Evolutionary conservation across 2,329 filamentous ascomycete genomes (phyloP), one percentile per base, ranked within the genome.

Genomic region (Metarhizium rileyi): DNA sequence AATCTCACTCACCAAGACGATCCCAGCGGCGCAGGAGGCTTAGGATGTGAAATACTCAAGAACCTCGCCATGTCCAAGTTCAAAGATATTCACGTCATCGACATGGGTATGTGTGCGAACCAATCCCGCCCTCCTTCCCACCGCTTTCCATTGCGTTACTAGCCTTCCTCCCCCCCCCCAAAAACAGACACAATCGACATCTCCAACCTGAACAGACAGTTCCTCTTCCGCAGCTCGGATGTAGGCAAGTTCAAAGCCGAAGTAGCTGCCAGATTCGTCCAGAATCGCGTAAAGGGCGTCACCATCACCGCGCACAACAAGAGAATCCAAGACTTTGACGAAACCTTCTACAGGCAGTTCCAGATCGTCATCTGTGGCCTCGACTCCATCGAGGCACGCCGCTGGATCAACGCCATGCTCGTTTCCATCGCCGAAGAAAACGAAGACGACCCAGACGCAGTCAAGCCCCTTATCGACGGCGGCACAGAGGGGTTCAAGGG

Each of bases 401-500:
- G 93, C 52, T 98, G 94, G 94, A 98, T 98, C 68, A 98, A 98
- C 65, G 85, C 90, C 47, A 96, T 86, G 18, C 75, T 98, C 3
- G 84, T 97, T 25, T 84, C 85, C 51, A 89, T 98, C 78, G 88
- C 95, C 5, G 90, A 96, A 61, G 76, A 79, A 52, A 60, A 62
- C 22, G 83, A 89, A 6, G 81, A 91, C 55, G 81, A 84, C 9
- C 27, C 51, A 2, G 91, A 97, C 62, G 87, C 81, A 46, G 73
- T 96, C 57, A 98, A 96, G 69, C 93, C 94, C 5, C 74, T 98
- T 51, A 90, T 98, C 55, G 93, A 98, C 66, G 94, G 93, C 49
- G 93, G 93, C 55, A 98, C 93, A 14, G 93, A 98, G 74, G 90
- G 91, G 46, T 97, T 98, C 80, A 98, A 97, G 70, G 93, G 93